These are phyloP conservation scores for Claviceps capensis DNA, from an alignment of 2,329 filamentous ascomycete genomes.

Conservation along the genomic window DNA sequence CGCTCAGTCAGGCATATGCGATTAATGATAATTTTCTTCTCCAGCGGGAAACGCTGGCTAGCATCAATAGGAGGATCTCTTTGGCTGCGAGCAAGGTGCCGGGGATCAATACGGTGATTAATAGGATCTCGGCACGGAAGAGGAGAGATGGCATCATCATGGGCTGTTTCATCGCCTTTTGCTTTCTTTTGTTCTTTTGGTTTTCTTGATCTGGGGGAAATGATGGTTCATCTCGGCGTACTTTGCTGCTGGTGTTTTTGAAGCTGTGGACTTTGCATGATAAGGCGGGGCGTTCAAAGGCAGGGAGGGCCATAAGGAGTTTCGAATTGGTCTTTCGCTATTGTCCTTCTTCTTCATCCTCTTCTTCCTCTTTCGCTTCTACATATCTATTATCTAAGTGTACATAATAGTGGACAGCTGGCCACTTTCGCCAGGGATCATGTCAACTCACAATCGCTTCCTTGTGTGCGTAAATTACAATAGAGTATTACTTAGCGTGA, in stretches of 20 bases:
- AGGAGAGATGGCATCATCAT: conserved; percentile 89
- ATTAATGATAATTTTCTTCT: conserved; percentile 83
- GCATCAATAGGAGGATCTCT: conserved; percentile 82
- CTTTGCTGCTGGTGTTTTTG: background rate
- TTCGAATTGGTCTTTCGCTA: conserved; percentile 16
- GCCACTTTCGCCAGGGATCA: background rate
- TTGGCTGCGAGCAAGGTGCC: conserved; percentile 82
- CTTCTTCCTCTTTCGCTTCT: background rate
- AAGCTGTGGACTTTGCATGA: conserved; percentile 8
- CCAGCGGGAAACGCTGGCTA: conserved; percentile 77
- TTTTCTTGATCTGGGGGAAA: conserved; percentile 37
- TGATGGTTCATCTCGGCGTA: background rate
- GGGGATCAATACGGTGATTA: conserved; percentile 82
- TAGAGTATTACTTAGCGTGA: conserved; percentile 6
- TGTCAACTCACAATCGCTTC: background rate
- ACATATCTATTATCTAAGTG: conserved; percentile 7
- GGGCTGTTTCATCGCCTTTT: conserved; percentile 80
- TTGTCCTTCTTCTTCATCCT: background rate
- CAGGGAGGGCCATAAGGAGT: conserved; percentile 12
- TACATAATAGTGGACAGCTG: conserved; percentile 13
- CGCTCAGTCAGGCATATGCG: conserved; percentile 90
- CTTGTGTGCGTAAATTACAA: background rate
- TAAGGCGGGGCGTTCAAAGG: conserved; percentile 17
- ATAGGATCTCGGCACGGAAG: conserved; percentile 87
- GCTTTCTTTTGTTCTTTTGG: conserved; percentile 75